Conservation (phyloP, 2,329 filamentous ascomycete species). For the Neofusicoccum sp. region DNA sequence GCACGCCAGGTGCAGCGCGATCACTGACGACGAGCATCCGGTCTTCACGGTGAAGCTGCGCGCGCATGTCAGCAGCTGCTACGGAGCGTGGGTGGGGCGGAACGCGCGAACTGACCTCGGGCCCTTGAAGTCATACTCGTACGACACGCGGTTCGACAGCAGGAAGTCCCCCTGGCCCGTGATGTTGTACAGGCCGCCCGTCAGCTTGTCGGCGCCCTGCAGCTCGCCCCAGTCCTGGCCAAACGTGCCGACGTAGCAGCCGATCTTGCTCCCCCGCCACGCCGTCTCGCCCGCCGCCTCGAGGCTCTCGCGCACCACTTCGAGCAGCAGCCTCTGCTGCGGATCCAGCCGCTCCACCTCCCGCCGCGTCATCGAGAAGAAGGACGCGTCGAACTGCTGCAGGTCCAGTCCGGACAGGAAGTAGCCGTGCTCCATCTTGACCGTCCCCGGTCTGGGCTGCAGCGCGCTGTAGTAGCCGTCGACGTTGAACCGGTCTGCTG, state of each 20-base stretch:
- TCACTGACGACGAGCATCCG: conserved; percentile 45
- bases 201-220: neutral
- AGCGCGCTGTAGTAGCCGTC: conserved; percentile 20
- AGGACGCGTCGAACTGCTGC: conserved; percentile 34
- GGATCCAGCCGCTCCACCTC: conserved; percentile 33
- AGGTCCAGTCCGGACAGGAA: conserved; percentile 24
- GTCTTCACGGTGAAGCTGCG: conserved; percentile 32
- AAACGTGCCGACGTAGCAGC: conserved; percentile 36
- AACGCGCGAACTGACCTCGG: conserved; percentile 27
- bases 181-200: conserved; percentile 21
- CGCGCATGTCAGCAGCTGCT: too few species aligned
- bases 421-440: conserved; percentile 19
- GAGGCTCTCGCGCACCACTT: conserved; percentile 39
- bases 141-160: conserved; percentile 31
- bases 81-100: too few species aligned
- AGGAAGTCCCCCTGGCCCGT: conserved; percentile 26
- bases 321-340: conserved; percentile 37
- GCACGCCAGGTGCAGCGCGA: conserved; percentile 43
- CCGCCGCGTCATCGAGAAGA: conserved; percentile 23
- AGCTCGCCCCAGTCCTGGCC: conserved; percentile 28
- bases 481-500: conserved; percentile 13
- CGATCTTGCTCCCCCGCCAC: conserved; percentile 34
- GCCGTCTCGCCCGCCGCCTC: conserved; percentile 33
- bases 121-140: conserved; percentile 30
- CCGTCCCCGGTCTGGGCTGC: conserved; percentile 20